Percentiles rank a stretch among this genome's conserved stretches.
Conservation (phyloP, 768 basidiomycete genomes). For the Phaffia tasmanica region DNA sequence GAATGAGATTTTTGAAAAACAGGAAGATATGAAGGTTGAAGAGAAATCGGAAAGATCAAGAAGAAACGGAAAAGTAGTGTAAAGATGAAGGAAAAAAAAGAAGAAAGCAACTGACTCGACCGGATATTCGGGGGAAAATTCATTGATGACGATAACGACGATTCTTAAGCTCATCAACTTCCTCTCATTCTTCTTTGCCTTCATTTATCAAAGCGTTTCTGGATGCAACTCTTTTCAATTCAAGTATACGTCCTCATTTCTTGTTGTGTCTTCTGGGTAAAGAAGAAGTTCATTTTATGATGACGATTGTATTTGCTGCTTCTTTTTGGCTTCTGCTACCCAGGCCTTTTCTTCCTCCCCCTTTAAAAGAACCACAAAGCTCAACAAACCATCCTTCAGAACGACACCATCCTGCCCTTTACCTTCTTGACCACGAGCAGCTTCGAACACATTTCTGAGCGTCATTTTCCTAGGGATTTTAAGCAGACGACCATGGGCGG, state of each 20-base stretch:
- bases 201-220: too few relatives aligned
- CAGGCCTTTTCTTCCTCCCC: conserved; percentile 30
- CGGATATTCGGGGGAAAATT: too few relatives aligned
- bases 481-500: conserved; percentile 59
- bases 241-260: too few relatives aligned
- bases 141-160: too few relatives aligned
- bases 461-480: conserved; percentile 89
- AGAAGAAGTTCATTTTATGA: too few relatives aligned
- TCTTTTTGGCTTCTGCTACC: conserved; percentile 19
- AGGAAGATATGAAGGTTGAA: background rate
- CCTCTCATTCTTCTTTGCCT: too few relatives aligned
- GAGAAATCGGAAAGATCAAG: background rate
- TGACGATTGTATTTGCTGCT: background rate
- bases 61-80: too few relatives aligned
- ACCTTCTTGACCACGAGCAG: conserved; percentile 49
- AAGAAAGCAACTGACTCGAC: too few relatives aligned
- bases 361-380: conserved; percentile 38
- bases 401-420: conserved; percentile 62
- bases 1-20: background rate
- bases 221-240: too few relatives aligned
- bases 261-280: too few relatives aligned
- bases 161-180: too few relatives aligned
- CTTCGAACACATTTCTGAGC: conserved; percentile 59
- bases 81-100: too few relatives aligned
- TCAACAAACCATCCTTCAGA: conserved; percentile 44